Conservation (phyloP, 495 filamentous ascomycete genomes). For the Jackrogersella multiformis region DNA sequence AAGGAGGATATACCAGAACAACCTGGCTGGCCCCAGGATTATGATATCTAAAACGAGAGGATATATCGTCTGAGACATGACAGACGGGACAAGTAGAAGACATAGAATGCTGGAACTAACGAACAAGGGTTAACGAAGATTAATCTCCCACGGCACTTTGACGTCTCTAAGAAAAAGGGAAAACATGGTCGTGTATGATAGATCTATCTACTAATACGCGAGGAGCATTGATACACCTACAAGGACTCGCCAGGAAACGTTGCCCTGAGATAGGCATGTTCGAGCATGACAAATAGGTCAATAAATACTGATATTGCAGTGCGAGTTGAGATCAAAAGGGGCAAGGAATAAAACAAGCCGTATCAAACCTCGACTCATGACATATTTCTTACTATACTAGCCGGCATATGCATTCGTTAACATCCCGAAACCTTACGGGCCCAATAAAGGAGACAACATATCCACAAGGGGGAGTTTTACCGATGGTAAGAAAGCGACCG, state of each 20-base stretch:
- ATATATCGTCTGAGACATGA: too few species aligned
- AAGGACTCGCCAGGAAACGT: background rate
- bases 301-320: background rate
- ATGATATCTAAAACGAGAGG: too few species aligned
- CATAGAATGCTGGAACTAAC: too few species aligned
- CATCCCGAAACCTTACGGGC: background rate
- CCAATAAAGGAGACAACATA: background rate
- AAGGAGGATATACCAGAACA: too few species aligned
- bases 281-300: background rate
- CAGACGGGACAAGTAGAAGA: too few species aligned
- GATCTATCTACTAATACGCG: background rate
- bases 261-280: background rate
- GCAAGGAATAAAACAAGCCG: too few species aligned
- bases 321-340: background rate
- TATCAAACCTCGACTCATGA: background rate
- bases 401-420: conserved; percentile 1
- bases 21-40: too few species aligned
- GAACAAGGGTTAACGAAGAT: too few species aligned
- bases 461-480: background rate
- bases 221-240: background rate
- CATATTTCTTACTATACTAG: conserved; percentile 1
- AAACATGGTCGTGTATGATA: too few species aligned
- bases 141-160: too few species aligned
- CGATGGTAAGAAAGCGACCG: background rate
- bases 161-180: too few species aligned